phyloP scores from a whole-genome alignment of 2,329 filamentous ascomycete species.

The Calonectria multiphialidica region DNA sequence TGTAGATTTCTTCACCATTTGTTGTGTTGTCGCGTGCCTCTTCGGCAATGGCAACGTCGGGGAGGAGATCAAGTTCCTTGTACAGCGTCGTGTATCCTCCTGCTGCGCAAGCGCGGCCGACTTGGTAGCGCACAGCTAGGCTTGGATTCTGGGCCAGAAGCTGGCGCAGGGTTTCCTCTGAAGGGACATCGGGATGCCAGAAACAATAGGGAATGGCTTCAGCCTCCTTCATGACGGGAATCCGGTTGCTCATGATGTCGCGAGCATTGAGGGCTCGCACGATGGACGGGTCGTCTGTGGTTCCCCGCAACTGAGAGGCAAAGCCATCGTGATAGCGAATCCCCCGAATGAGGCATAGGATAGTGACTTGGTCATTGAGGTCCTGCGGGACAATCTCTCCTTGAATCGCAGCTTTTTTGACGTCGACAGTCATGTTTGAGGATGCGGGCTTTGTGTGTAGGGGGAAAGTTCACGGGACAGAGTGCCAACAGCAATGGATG shows the following conservation, averaged over 20 bases:
- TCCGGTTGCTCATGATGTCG: neutral
- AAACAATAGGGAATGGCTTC: neutral
- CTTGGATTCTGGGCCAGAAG: neutral
- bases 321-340: neutral
- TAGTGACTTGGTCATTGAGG: neutral
- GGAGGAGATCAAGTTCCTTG: neutral
- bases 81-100: neutral
- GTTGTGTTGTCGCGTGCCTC: neutral
- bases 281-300: neutral
- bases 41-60: neutral
- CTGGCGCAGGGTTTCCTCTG: neutral
- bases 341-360: neutral
- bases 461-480: neutral
- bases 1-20: neutral
- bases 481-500: neutral
- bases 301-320: neutral
- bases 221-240: neutral
- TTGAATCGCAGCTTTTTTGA: neutral
- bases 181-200: neutral
- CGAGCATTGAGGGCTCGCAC: neutral
- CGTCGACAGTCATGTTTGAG: neutral
- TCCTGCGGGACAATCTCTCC: neutral
- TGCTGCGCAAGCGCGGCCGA: neutral
- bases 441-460: neutral
- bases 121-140: neutral